Percentiles rank a stretch among this genome's conserved stretches.
Evolutionary conservation across 108 stramenopile genomes (phyloP).

Genomic region (Fistulifera pelliculosa): DNA sequence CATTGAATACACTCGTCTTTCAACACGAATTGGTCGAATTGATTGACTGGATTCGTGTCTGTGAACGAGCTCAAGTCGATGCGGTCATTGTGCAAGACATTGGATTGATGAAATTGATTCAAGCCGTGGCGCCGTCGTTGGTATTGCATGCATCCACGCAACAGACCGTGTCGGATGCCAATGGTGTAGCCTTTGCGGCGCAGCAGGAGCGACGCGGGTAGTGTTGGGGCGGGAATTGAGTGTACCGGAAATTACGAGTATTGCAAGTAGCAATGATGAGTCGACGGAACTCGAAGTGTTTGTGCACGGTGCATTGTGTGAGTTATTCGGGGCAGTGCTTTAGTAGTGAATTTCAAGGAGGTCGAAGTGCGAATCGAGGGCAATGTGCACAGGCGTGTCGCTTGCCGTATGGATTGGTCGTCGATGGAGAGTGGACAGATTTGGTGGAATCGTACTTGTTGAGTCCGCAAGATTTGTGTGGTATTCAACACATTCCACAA

Average conservation of each 20-base stretch:
- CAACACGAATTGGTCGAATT: conserved; percentile 57
- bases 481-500: conserved; percentile 52
- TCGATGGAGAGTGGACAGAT: not conserved
- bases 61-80: conserved; percentile 50
- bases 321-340: conserved; percentile 69
- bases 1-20: conserved; percentile 60
- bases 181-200: conserved; percentile 49
- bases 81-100: conserved; percentile 73
- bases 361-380: conserved; percentile 61
- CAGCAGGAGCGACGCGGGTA: conserved; percentile 35
- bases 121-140: conserved; percentile 35
- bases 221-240: conserved; percentile 60
- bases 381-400: conserved; percentile 81
- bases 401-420: conserved; percentile 50
- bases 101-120: conserved; percentile 38
- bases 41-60: conserved; percentile 28
- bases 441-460: conserved; percentile 30
- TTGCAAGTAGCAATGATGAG: conserved; percentile 19
- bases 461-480: conserved; percentile 73
- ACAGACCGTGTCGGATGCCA: conserved; percentile 57
- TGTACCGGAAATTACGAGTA: conserved; percentile 39
- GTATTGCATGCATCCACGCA: conserved; percentile 69
- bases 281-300: conserved; percentile 64
- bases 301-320: conserved; percentile 74
- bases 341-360: conserved; percentile 62